Percentiles rank a stretch among this genome's conserved stretches.
These are phyloP conservation scores for Saturnispora silvae DNA, from an alignment of 805 yeast species.

Conservation along the genomic window DNA sequence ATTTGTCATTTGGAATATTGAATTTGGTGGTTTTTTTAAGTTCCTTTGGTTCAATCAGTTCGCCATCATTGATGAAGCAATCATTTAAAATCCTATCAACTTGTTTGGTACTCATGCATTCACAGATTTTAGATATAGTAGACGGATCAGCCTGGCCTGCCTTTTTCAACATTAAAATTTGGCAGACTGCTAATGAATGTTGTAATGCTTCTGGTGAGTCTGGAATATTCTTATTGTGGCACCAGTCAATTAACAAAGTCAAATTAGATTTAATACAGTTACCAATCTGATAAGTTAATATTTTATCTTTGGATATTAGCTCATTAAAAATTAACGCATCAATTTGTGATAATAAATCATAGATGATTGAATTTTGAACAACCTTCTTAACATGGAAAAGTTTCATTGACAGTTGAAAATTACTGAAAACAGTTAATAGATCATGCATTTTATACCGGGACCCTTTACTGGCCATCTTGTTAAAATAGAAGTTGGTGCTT, in stretches of 20 bases:
- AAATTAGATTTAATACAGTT: conserved; percentile 7
- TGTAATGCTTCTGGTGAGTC: conserved; percentile 11
- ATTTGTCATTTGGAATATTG: neutral
- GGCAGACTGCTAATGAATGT: conserved; percentile 9
- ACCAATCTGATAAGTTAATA: conserved; percentile 8
- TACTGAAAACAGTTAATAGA: conserved; percentile 8
- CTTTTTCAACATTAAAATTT: conserved; percentile 9
- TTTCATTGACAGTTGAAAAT: conserved; percentile 10
- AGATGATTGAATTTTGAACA: conserved; percentile 5
- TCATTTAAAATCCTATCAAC: conserved; percentile 8
- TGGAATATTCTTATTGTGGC: conserved; percentile 9
- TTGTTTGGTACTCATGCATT: conserved; percentile 7
- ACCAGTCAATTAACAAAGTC: conserved; percentile 11
- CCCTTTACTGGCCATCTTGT: conserved; percentile 3
- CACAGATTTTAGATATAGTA: conserved; percentile 4
- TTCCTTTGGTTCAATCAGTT: neutral
- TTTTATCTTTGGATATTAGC: conserved; percentile 5
- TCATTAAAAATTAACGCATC: conserved; percentile 11
- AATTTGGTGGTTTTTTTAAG: neutral
- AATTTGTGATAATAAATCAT: conserved; percentile 8
- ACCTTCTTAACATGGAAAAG: conserved; percentile 7
- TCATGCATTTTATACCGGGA: conserved; percentile 9
- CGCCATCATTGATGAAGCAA: conserved; percentile 1
- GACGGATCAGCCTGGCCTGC: conserved; percentile 9
- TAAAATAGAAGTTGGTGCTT: conserved; percentile 5